Evolutionary conservation across 1,284 basidiomycete genomes (phyloP).

Genomic region (Schizophyllum amplum): DNA sequence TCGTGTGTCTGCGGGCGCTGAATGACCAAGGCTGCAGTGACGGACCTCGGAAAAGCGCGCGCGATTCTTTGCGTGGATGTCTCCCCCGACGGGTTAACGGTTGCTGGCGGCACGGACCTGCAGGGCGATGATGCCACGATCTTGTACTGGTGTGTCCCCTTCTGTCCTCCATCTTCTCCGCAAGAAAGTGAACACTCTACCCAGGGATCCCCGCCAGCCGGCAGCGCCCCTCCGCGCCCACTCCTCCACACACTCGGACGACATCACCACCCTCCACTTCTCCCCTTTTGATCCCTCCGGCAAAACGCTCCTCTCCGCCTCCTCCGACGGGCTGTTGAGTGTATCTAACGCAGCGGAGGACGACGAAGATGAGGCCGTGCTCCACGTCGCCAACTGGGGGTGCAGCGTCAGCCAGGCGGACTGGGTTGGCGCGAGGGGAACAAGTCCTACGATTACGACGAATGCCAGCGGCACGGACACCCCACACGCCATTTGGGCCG

Average conservation of each 20-base stretch:
- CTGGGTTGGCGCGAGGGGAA: slow-evolving; percentile 29
- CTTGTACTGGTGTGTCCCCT: slow-evolving; percentile 53
- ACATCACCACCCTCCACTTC: slow-evolving; percentile 64
- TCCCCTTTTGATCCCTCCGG: slow-evolving; percentile 18
- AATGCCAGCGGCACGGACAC: too few species aligned
- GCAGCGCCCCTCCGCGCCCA: slow-evolving; percentile 31
- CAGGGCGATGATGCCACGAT: slow-evolving; percentile 64
- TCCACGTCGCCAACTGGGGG: slow-evolving; percentile 67
- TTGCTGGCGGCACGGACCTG: slow-evolving; percentile 66
- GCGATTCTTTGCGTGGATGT: slow-evolving; percentile 61
- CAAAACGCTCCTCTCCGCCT: slow-evolving; percentile 48
- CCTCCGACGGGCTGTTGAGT: slow-evolving; percentile 65
- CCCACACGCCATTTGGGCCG: slow-evolving; percentile 49
- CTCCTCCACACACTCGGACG: slow-evolving; percentile 67
- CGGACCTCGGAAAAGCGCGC: slow-evolving; percentile 33
- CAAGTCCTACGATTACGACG: slow-evolving; percentile 24
- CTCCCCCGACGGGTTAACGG: slow-evolving; percentile 52
- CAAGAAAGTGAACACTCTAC: slow-evolving; percentile 3
- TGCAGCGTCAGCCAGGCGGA: slow-evolving; percentile 68
- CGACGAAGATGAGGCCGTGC: slow-evolving; percentile 69
- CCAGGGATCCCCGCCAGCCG: slow-evolving; percentile 46
- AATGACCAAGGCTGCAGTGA: slow-evolving; percentile 44
- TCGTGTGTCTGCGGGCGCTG: slow-evolving; percentile 23
- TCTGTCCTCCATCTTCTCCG: neutral
- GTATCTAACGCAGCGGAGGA: slow-evolving; percentile 57